Percentiles rank a stretch among this genome's conserved stretches.
Evolutionary conservation across 768 basidiomycete species (phyloP).

Genomic region (Podaxis sp.): DNA sequence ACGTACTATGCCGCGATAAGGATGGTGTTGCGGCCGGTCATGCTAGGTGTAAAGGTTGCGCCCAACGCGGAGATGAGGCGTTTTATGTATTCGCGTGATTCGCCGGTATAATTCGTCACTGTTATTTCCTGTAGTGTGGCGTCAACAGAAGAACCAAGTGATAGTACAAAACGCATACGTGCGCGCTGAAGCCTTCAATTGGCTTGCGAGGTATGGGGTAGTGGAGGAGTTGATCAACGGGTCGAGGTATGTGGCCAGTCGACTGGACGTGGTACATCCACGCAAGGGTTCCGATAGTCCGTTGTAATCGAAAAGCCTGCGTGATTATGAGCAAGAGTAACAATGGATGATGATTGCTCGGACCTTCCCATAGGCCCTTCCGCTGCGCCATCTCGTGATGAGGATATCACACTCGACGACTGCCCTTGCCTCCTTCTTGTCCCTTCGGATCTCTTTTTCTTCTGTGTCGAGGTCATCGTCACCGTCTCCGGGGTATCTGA

Average conservation of each 20-base stretch:
- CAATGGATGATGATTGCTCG: slow-evolving; percentile 17
- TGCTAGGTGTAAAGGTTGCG: slow-evolving; percentile 77
- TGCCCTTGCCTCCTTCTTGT: slow-evolving; percentile 35
- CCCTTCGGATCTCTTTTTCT: slow-evolving; percentile 22
- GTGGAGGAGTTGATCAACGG: slow-evolving; percentile 78
- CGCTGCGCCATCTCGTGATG: slow-evolving; percentile 69
- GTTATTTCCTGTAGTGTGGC: slow-evolving; percentile 61
- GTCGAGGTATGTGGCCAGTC: slow-evolving; percentile 56
- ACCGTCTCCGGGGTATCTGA: slow-evolving; percentile 28
- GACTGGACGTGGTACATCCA: slow-evolving; percentile 85
- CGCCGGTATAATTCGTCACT: slow-evolving; percentile 87
- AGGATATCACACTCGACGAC: slow-evolving; percentile 66
- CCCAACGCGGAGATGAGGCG: slow-evolving; percentile 77
- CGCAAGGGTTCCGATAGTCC: slow-evolving; percentile 73
- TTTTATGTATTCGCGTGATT: slow-evolving; percentile 85
- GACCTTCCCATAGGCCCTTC: slow-evolving; percentile 70
- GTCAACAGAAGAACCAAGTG: background rate
- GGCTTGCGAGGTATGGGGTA: slow-evolving; percentile 72
- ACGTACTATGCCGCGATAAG: slow-evolving; percentile 85
- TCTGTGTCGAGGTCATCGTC: slow-evolving; percentile 19
- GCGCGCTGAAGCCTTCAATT: slow-evolving; percentile 57
- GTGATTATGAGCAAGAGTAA: background rate
- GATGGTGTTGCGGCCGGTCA: slow-evolving; percentile 75
- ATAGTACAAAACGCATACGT: slow-evolving; percentile 44
- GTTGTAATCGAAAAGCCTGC: slow-evolving; percentile 58